Conservation (phyloP, 805 yeast species). For the Jamesozyma hellenica region DNA sequence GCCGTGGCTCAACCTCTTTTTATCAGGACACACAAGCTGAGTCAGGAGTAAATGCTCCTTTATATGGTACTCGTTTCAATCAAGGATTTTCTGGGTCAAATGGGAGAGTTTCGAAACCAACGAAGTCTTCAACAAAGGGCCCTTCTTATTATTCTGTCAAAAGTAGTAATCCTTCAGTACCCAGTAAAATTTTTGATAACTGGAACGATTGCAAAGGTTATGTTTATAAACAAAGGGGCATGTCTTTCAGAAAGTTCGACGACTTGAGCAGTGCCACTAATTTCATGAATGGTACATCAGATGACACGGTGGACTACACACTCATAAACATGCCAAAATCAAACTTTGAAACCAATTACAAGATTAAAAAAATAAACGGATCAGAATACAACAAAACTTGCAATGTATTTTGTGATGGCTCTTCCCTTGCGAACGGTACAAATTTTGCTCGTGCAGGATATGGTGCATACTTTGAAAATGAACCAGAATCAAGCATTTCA, state of each 20-base stretch:
- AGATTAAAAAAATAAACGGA: not conserved
- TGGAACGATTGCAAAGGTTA: constrained; percentile 30
- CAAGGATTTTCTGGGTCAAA: not conserved
- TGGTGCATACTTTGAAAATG: constrained; percentile 65
- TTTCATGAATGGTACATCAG: constrained; percentile 19
- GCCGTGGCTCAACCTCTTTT: not conserved
- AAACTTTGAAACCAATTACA: constrained; percentile 10
- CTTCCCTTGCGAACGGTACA: constrained; percentile 52
- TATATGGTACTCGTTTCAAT: not conserved
- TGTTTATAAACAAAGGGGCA: constrained; percentile 29
- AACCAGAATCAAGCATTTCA: constrained; percentile 38
- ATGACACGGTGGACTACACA: constrained; percentile 12
- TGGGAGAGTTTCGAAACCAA: not conserved
- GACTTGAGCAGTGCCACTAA: constrained; percentile 27
- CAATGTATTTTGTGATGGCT: constrained; percentile 67
- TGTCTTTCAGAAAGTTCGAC: constrained; percentile 36
- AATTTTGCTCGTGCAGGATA: constrained; percentile 39
- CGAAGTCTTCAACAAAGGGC: not conserved
- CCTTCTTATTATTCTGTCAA: constrained; percentile 27
- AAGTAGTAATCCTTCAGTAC: constrained; percentile 20
- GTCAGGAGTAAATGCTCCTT: not conserved
- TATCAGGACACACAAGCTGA: not conserved
- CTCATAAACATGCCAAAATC: constrained; percentile 11
- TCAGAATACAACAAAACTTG: constrained; percentile 4
- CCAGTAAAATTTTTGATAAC: constrained; percentile 20